Evolutionary conservation across 2,329 filamentous ascomycete genomes (phyloP), one percentile per base, ranked within the genome.

Genomic region (Fusarium nygamai): DNA sequence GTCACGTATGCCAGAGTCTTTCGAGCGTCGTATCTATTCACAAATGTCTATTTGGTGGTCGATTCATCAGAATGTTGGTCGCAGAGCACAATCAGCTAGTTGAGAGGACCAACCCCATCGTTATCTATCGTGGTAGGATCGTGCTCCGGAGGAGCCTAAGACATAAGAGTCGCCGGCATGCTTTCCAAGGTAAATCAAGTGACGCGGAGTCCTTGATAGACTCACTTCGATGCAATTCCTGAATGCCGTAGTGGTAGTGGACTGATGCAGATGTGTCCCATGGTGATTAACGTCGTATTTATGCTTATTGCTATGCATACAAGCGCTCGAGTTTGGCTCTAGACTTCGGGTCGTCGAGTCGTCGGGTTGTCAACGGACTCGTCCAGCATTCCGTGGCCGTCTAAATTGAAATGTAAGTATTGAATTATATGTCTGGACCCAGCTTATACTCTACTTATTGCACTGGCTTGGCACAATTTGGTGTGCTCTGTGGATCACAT

Each of bases 51-150:
- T n/a, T 41, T 41, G 2, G 22, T n/a, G 8, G 39, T 41, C 8
- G 16, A 13, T 5, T 41, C 0, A 8, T 14, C 39, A 2, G 2
- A 41, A 5, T 16, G 8, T 14, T n/a, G 39, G 5, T 41, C 22
- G 4, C 13, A 41, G 39, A 14, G 8, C 13, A 41, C 8, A 14
- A 2, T 0, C 39, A 4, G 22, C 39, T 8, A 0, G 22, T 0
- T 41, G 4, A 3, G 22, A 14, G 8, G 39, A 41, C 39, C 4
- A 41, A n/a, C 39, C 22, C 22, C 39, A 41, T 41, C 13, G 22
- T 41, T 41, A 14, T 41, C 22, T 16, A 41, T 41, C 39, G 22
- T 41, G 39, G 39, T n/a, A n/a, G 39, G 22, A 6, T 41, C 39
- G 16, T 41, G 16, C 2, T 14, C 22, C 13, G 22, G 39, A 41